Base-by-base conservation (phyloP, 2,329 filamentous ascomycete genomes). In the Pseudogymnoascus sp. region DNA sequence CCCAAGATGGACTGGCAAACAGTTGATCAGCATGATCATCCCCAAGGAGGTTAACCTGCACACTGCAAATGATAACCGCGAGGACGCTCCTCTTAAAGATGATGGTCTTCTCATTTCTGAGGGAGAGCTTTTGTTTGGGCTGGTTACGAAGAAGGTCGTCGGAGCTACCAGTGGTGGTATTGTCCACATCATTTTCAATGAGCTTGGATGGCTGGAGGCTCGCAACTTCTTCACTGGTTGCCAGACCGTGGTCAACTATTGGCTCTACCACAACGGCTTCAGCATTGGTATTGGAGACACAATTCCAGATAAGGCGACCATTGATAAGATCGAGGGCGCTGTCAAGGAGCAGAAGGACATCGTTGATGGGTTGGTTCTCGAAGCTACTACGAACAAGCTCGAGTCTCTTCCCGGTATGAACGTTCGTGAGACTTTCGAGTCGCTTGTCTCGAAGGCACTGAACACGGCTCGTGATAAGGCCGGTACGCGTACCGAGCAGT, bases 251-350 rank as follows among this genome's bases (percentile, higher is more conserved):
- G 90, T 97, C 69, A 96, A 93, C 73, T 96, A 97, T 78, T 99
- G 95, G 95, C 85, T 99, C 43, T 79, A 97, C 40, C 93, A 99
- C 76, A 89, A 96, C 70, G 95, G 95, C 60, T 95, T 96, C 82
- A 97, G 92, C 77, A 97, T 99, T 67, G 95, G 95, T 78, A 96
- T 99, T 70, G 96, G 95, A 79, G 95, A 99, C 74, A 97, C 95
- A 1, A 93, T 99, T 71, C 96, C 95, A 4, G 93, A 97, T 74
- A 86, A 87, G 66, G 78, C 80, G 16, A 97, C 93, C 2, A 96
- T 96, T 63, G 82, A 87, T 62, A 89, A 89, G 76, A 92, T 99
- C 61, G 89, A 96, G 71, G 82, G 84, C 5, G 89, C 91, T 63
- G 92, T 99, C 67, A 83, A 89, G 25, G 82, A 84, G 41, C 87